Percentiles rank a stretch among this genome's conserved stretches.
These are phyloP conservation scores for Colletotrichum lupini DNA, from an alignment of 2,329 filamentous ascomycete species.

Conservation along the genomic window DNA sequence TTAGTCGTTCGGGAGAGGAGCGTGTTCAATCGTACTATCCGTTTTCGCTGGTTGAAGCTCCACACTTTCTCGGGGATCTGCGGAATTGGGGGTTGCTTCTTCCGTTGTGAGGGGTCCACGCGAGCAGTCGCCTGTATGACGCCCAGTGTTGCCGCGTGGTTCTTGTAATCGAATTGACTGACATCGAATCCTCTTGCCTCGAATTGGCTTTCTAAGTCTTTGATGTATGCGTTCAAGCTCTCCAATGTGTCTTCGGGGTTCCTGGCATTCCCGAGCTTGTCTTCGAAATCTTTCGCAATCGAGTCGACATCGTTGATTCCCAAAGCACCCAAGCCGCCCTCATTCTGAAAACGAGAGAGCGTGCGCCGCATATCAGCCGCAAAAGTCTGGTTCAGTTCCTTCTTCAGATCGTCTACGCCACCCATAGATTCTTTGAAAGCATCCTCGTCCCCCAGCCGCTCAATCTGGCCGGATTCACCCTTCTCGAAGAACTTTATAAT, in stretches of 20 bases:
- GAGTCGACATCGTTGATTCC: conserved; percentile 59
- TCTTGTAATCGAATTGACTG: conserved; percentile 26
- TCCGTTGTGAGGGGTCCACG: conserved; percentile 37
- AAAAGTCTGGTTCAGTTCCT: conserved; percentile 41
- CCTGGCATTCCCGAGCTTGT: conserved; percentile 31
- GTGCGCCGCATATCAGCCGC: conserved; percentile 41
- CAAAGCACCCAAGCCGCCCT: conserved; percentile 42
- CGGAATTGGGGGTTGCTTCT: conserved; percentile 38
- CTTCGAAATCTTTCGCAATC: conserved; percentile 45
- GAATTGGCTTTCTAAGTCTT: conserved; percentile 43
- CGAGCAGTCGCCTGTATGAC: conserved; percentile 30
- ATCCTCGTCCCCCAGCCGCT: conserved; percentile 51
- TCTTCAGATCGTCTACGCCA: conserved; percentile 42
- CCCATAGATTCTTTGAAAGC: conserved; percentile 53
- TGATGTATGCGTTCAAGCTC: conserved; percentile 48
- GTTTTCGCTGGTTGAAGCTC: conserved; percentile 51
- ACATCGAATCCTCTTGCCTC: conserved; percentile 31
- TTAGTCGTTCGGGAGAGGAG: conserved; percentile 43
- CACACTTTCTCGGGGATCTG: conserved; percentile 50
- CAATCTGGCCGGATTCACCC: conserved; percentile 49
- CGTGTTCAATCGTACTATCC: conserved; percentile 50
- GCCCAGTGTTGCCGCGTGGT: conserved; percentile 30
- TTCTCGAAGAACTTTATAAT: conserved; percentile 62
- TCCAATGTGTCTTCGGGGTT: conserved; percentile 49
- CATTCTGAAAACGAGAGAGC: conserved; percentile 42